Evolutionary conservation across 1,139 yeast species (phyloP), one percentile per base, ranked within the genome.

Genomic region (Candida labiduridarum): DNA sequence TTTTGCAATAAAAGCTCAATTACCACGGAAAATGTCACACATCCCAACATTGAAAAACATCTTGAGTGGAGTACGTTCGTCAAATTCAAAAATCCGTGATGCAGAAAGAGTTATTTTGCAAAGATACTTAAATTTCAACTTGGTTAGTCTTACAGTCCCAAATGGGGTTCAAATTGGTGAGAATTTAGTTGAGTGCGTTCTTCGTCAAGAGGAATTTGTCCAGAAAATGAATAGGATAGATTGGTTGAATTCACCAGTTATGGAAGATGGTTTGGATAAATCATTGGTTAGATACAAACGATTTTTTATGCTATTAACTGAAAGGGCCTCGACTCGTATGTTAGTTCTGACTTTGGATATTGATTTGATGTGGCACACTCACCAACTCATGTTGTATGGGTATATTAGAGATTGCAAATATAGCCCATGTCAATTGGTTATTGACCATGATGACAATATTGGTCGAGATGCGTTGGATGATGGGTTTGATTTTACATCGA

Each of bases 331-430:
- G 0, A 40, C 48, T 9, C 45, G 39, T 10, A 54, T 61, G 48
- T 55, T 66, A 16, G 69, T 72, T 1, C 77, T 78, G 0, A 70
- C 78, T 0, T 57, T 72, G 48, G 78, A 73, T 49, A 65, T 73
- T 34, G 77, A 73, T 51, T 58, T 73, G 39, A 60, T 68, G 1
- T 72, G 78, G 78, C 76, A 69, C 49, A 72, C 77, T 9, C 76
- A 72, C 50, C 74, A 68, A 50, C 57, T 73, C 25, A 57, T 63
- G 6, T 62, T 65, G 35, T 46, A 44, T 15, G 54, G 53, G 29
- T 72, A 73, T 52, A 58, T 60, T 41, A 45, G 55, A 2, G 63
- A 60, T 45, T 65, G 68, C 43, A 46, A 50, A 27, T 41, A 45
- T 7, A 41, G 14, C 3, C 29, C 36, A 11, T 46, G 52, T 11